Conservation (phyloP, 1,139 yeast species). For the Taphrina deformans region DNA sequence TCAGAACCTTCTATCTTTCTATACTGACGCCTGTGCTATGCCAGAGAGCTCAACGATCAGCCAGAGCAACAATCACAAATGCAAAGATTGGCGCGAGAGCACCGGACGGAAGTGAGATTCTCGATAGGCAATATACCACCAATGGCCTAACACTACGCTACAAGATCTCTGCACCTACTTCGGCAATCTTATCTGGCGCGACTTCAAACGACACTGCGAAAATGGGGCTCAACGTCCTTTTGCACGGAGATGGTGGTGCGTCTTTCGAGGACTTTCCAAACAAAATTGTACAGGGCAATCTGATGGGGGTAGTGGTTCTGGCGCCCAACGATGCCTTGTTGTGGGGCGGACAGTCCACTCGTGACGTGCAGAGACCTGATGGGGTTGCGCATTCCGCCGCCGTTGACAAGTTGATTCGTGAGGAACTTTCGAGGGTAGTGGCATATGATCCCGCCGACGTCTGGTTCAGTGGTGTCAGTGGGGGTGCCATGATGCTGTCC, state of each 20-base stretch:
- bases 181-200: background rate
- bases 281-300: constrained; percentile 15
- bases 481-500: constrained; percentile 15
- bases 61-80: background rate
- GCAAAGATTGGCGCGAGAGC: constrained; percentile 8
- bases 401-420: constrained; percentile 15
- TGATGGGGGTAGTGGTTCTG: constrained; percentile 23
- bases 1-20: background rate
- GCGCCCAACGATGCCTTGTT: constrained; percentile 29
- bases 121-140: constrained; percentile 3
- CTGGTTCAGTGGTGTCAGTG: constrained; percentile 29
- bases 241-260: constrained; percentile 30
- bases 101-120: constrained; percentile 13
- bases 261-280: constrained; percentile 20
- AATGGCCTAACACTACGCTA: constrained; percentile 19
- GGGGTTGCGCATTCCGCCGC: constrained; percentile 29
- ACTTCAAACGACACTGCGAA: background rate
- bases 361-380: constrained; percentile 14
- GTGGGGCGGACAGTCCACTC: constrained; percentile 30
- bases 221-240: constrained; percentile 21
- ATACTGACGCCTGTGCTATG: background rate
- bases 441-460: constrained; percentile 5
- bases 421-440: constrained; percentile 1
- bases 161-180: constrained; percentile 10
- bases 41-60: background rate